Evolutionary conservation across 1,284 basidiomycete species (phyloP), one percentile per base, ranked within the genome.

Genomic region (Kwoniella shivajii): DNA sequence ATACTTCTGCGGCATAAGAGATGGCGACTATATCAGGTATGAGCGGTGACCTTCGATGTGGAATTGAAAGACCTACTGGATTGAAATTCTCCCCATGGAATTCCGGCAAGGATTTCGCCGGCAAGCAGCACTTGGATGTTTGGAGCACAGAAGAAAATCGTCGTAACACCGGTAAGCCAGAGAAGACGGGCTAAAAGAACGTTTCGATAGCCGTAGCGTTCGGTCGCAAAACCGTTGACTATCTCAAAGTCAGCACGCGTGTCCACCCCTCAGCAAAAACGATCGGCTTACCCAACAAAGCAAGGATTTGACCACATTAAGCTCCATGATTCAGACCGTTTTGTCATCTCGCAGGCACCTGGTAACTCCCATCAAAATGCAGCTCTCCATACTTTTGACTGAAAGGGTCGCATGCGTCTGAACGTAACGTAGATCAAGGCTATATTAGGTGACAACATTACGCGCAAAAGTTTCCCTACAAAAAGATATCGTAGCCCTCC

Each of bases 261-360:
- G n/a, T n/a, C n/a, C n/a, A n/a, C n/a, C n/a, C n/a, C n/a, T n/a
- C n/a, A n/a, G n/a, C n/a, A n/a, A 29, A 18, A 16, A 42, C 10
- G 24, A 18, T n/a, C 14, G 13, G 9, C 49, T 54, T 56, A 39
- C 55, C 57, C 13, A 20, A 77, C 14, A 81, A 71, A 52, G 80
- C 80, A 31, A 80, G 69, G 60, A 81, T 78, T 56, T 76, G 66
- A 29, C 78, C 78, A 47, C 65, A 65, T 36, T 73, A 69, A 6
- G 71, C 72, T 45, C 73, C 77, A 61, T 79, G 79, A 13, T 66
- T 69, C 20, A 81, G 67, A 41, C 79, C 81, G 7, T 78, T 68
- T 58, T 82, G 80, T 80, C 81, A 82, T 22, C 72, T 60, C 0
- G 81, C 78, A 0, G 80, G 67, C 14, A 82, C 69, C 49, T 78